A percentile compares a stretch with the other conserved stretches of the same genome.
Evolutionary conservation across 148 eudicot genomes (phyloP).

Genomic region (Beta vulgaris): DNA sequence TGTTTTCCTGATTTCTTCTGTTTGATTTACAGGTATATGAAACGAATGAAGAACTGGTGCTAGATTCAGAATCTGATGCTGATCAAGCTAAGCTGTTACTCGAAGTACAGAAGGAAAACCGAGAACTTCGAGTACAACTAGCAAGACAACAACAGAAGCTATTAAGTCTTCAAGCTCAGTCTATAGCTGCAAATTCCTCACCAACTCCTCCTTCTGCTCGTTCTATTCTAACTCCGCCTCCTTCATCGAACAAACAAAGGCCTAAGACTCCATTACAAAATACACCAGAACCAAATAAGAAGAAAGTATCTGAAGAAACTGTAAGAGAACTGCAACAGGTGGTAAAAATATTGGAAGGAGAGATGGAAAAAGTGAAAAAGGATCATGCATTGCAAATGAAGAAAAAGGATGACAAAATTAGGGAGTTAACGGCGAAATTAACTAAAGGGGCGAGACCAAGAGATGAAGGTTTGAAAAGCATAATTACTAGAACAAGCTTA

Average conservation of each 20-base stretch:
- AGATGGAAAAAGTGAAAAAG: constrained; percentile 65
- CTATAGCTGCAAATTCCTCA: constrained; percentile 60
- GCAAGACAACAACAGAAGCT: constrained; percentile 84
- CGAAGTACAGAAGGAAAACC: constrained; percentile 77
- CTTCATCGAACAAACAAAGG: constrained; percentile 45
- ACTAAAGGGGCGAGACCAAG: constrained; percentile 21
- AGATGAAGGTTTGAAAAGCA: constrained; percentile 36
- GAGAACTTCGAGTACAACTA: constrained; percentile 61
- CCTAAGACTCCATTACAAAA: constrained; percentile 33
- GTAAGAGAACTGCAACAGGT: constrained; percentile 53
- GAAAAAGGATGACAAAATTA: constrained; percentile 61
- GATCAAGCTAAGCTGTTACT: constrained; percentile 72
- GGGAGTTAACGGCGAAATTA: constrained; percentile 42
- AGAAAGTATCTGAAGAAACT: constrained; percentile 46
- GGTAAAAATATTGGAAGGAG: constrained; percentile 53
- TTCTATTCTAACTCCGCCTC: constrained; percentile 45
- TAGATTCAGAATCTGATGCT: constrained; percentile 45
- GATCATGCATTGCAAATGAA: constrained; percentile 58
- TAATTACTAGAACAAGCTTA: constrained; percentile 53
- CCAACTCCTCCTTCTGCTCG: constrained; percentile 51
- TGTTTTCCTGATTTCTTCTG: neutral
- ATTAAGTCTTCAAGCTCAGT: constrained; percentile 59
- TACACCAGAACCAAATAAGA: constrained; percentile 61
- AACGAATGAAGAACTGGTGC: constrained; percentile 54
- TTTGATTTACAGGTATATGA: constrained; percentile 48